Evolutionary conservation across 2,329 filamentous ascomycete species (phyloP).

Genomic region (Amesomyces nigricolor): DNA sequence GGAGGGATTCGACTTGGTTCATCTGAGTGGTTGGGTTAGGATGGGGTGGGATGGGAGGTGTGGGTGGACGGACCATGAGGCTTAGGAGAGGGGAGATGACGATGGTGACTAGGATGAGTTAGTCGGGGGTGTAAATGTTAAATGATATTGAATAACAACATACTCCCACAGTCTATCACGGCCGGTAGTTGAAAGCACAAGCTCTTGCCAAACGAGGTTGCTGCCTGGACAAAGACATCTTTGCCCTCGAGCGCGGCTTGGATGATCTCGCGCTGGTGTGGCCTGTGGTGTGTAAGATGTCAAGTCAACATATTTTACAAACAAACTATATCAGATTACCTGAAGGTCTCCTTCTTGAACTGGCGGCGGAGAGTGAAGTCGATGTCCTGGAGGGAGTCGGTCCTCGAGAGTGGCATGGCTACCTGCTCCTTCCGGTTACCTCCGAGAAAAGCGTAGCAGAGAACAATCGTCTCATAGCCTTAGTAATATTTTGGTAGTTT

Average conservation of each 20-base stretch:
- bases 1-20: constrained; percentile 83
- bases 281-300: constrained; percentile 42
- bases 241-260: constrained; percentile 70
- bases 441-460: background rate
- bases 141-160: constrained; percentile 33
- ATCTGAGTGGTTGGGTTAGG: constrained; percentile 47
- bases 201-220: constrained; percentile 87
- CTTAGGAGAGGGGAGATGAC: constrained; percentile 85
- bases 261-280: constrained; percentile 83
- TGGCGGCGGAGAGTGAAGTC: constrained; percentile 69
- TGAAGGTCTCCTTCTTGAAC: constrained; percentile 68
- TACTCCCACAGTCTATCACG: constrained; percentile 79
- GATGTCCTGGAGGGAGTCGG: constrained; percentile 55
- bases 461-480: no score
- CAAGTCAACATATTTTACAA: background rate
- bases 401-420: constrained; percentile 38
- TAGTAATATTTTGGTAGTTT: no score
- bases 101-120: constrained; percentile 61
- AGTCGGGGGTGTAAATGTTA: background rate
- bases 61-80: constrained; percentile 61
- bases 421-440: background rate
- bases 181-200: constrained; percentile 90
- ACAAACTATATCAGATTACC: constrained; percentile 40
- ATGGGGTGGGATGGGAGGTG: background rate
- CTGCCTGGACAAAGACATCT: constrained; percentile 91